A percentile compares a stretch with the other conserved stretches of the same genome.
Conservation (phyloP, 2,329 filamentous ascomycete species). For the Diplocarpon mali region DNA sequence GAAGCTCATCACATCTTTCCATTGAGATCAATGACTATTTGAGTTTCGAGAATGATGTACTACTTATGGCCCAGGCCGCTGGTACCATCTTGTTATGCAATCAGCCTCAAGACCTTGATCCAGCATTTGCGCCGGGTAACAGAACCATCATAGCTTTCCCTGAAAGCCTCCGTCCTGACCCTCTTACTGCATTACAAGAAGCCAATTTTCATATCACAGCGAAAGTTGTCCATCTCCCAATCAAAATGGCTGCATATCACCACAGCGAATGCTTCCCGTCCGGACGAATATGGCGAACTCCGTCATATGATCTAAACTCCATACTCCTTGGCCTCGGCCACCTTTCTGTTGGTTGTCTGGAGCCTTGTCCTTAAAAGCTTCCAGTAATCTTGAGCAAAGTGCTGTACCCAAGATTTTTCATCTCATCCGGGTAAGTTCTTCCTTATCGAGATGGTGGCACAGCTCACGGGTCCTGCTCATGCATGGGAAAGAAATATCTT, state of each 20-base stretch:
- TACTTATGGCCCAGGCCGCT: no score
- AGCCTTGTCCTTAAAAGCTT: neutral
- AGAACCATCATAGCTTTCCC: neutral
- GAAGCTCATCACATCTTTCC: no score
- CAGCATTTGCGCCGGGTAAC: no score
- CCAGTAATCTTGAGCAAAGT: neutral
- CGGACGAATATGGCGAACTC: neutral
- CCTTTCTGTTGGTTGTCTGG: neutral
- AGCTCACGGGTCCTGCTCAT: neutral
- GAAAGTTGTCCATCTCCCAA: no score
- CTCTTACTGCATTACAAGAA: neutral
- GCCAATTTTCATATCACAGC: neutral
- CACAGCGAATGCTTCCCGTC: neutral
- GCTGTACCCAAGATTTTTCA: neutral
- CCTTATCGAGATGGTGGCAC: neutral
- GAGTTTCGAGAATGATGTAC: no score
- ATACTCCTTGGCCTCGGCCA: neutral
- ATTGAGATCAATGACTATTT: no score
- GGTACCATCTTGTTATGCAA: no score
- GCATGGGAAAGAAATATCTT: neutral
- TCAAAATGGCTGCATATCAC: neutral
- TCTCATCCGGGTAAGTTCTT: neutral
- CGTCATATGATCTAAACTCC: neutral
- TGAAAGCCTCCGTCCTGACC: neutral
- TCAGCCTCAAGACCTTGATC: no score